These are phyloP conservation scores for Alternaria sp. DNA, from an alignment of 2,329 filamentous ascomycete genomes.

Conservation along the genomic window DNA sequence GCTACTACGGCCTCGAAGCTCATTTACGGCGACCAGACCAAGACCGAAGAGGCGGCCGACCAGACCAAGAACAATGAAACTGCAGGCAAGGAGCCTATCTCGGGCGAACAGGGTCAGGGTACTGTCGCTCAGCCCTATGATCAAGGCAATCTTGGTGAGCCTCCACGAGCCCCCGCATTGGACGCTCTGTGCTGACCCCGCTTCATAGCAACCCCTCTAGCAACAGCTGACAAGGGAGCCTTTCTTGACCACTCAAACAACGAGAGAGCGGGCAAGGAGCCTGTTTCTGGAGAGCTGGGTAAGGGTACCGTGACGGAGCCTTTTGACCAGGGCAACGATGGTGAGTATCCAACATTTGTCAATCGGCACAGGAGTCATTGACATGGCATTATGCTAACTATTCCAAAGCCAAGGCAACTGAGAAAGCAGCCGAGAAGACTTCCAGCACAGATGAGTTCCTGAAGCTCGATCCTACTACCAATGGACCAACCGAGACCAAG, in stretches of 20 bases:
- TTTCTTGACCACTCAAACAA: slow-evolving; percentile 36
- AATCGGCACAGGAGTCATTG: not conserved
- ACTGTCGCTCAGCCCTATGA: slow-evolving; percentile 77
- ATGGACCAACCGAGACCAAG: slow-evolving; percentile 12
- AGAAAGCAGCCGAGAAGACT: slow-evolving; percentile 10
- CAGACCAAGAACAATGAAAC: slow-evolving; percentile 51
- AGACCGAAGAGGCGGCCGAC: slow-evolving; percentile 15
- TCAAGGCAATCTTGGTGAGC: slow-evolving; percentile 71
- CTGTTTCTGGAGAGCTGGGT: slow-evolving; percentile 75
- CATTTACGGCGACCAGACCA: slow-evolving; percentile 50
- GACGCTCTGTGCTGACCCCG: slow-evolving; percentile 16
- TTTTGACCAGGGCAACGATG: slow-evolving; percentile 76
- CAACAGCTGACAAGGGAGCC: slow-evolving; percentile 17
- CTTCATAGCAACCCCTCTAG: slow-evolving; percentile 27
- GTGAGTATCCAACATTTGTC: slow-evolving; percentile 5
- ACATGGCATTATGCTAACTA: slow-evolving; percentile 3
- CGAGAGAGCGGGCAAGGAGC: slow-evolving; percentile 64
- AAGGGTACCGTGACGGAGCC: slow-evolving; percentile 74
- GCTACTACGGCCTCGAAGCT: slow-evolving; percentile 45
- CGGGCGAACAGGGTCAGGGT: slow-evolving; percentile 73
- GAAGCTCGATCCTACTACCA: slow-evolving; percentile 26
- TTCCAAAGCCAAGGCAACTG: slow-evolving; percentile 15
- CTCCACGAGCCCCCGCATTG: not conserved
- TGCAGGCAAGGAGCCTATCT: slow-evolving; percentile 70
- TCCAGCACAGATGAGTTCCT: slow-evolving; percentile 26